These are phyloP conservation scores for Williopsis jadinii DNA, from an alignment of 1,139 yeast species.

Conservation along the genomic window DNA sequence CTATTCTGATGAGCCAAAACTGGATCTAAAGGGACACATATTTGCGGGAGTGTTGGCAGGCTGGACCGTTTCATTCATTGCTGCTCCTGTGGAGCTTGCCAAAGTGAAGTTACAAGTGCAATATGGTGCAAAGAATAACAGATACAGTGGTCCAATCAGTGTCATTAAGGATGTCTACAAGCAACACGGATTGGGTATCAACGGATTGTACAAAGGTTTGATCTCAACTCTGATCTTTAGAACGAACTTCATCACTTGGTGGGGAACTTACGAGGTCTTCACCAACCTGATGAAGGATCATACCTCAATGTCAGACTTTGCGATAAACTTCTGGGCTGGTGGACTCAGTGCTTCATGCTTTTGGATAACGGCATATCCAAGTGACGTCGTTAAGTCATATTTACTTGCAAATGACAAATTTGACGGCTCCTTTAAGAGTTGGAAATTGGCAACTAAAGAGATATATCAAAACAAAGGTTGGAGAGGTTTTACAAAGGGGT, in stretches of 20 bases:
- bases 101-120: conserved; percentile 88
- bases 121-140: conserved; percentile 66
- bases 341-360: conserved; percentile 74
- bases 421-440: conserved; percentile 61
- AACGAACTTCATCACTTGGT: conserved; percentile 84
- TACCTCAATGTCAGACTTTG: conserved; percentile 56
- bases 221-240: conserved; percentile 84
- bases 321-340: conserved; percentile 87
- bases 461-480: conserved; percentile 60
- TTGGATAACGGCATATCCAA: conserved; percentile 88
- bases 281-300: conserved; percentile 61
- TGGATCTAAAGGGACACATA: conserved; percentile 71
- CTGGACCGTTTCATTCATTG: conserved; percentile 86
- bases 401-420: conserved; percentile 75
- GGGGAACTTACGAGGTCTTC: conserved; percentile 86
- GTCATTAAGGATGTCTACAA: conserved; percentile 42
- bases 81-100: conserved; percentile 88
- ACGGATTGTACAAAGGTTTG: conserved; percentile 72
- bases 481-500: conserved; percentile 71
- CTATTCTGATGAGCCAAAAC: conserved; percentile 46
- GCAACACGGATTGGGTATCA: conserved; percentile 45
- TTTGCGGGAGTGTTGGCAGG: conserved; percentile 77
- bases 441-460: conserved; percentile 65
- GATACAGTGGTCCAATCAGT: conserved; percentile 74
- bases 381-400: conserved; percentile 84